Evolutionary conservation across 164 flowering plant genomes (phyloP).

Genomic region (Dillenia turbinata): DNA sequence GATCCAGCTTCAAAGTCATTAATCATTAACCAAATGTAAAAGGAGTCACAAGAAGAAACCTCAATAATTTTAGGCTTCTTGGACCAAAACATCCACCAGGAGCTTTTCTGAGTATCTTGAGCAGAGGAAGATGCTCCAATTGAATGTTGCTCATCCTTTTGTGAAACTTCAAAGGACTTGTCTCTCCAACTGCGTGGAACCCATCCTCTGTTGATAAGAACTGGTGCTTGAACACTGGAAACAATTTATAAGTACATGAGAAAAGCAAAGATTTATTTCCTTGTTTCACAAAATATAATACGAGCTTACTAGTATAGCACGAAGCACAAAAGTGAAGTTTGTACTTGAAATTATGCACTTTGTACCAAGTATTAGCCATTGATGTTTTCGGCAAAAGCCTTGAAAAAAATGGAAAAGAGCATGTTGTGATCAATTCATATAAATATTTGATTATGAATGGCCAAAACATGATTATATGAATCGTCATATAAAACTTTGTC

Average conservation of each 20-base stretch:
- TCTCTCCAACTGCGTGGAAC: constrained; percentile 92
- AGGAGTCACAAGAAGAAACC: constrained; percentile 32
- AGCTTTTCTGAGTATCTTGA: constrained; percentile 25
- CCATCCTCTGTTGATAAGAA: constrained; percentile 97
- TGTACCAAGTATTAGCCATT: too few relatives aligned
- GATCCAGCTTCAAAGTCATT: constrained; percentile 6
- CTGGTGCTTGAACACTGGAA: constrained; percentile 69
- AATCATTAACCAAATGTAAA: constrained; percentile 9
- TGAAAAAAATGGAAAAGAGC: too few relatives aligned
- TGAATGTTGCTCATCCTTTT: constrained; percentile 26
- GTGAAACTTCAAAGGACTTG: constrained; percentile 27
- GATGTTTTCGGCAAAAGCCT: too few relatives aligned
- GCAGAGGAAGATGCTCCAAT: constrained; percentile 10
- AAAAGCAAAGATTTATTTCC: neutral
- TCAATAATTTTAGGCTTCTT: constrained; percentile 35
- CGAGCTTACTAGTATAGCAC: too few relatives aligned
- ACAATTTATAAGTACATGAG: constrained; percentile 22
- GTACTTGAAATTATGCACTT: too few relatives aligned
- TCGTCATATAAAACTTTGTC: too few relatives aligned
- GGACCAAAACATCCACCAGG: constrained; percentile 83
- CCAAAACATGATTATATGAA: too few relatives aligned
- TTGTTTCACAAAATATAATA: too few relatives aligned
- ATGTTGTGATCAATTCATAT: too few relatives aligned
- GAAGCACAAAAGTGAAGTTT: too few relatives aligned
- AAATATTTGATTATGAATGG: too few relatives aligned